phyloP scores from a whole-genome alignment of 2,329 filamentous ascomycete genomes.

The Trichoderma atrobrunneum region DNA sequence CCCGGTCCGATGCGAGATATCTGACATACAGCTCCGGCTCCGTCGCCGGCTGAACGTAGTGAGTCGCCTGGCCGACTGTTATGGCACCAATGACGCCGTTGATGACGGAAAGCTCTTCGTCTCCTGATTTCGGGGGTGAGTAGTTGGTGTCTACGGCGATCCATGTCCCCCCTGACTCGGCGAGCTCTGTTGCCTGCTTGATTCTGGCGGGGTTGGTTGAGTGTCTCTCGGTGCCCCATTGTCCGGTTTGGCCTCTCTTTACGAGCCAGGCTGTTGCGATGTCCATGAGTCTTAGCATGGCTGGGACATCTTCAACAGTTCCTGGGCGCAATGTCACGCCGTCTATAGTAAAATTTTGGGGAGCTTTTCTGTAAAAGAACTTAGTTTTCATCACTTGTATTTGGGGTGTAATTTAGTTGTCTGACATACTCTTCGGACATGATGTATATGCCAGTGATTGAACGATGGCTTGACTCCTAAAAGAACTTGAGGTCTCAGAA shows the following conservation, averaged over 20 bases:
- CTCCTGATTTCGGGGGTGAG: neutral
- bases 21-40: neutral
- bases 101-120: neutral
- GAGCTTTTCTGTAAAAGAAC: neutral
- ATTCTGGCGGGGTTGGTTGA: neutral
- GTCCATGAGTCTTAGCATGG: neutral
- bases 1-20: neutral
- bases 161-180: neutral
- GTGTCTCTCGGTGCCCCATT: neutral
- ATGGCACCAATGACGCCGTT: neutral
- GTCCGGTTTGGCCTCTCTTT: neutral
- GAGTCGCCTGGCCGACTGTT: neutral
- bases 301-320: neutral
- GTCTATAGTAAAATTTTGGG: neutral
- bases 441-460: neutral
- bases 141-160: neutral
- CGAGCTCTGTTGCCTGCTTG: neutral
- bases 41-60: neutral
- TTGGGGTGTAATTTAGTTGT: neutral
- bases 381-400: neutral
- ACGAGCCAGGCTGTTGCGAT: neutral
- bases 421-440: neutral
- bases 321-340: neutral
- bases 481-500: neutral
- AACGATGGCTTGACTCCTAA: neutral